Evolutionary conservation across 2,329 filamentous ascomycete genomes (phyloP).

Genomic region (Aureobasidium sp.): DNA sequence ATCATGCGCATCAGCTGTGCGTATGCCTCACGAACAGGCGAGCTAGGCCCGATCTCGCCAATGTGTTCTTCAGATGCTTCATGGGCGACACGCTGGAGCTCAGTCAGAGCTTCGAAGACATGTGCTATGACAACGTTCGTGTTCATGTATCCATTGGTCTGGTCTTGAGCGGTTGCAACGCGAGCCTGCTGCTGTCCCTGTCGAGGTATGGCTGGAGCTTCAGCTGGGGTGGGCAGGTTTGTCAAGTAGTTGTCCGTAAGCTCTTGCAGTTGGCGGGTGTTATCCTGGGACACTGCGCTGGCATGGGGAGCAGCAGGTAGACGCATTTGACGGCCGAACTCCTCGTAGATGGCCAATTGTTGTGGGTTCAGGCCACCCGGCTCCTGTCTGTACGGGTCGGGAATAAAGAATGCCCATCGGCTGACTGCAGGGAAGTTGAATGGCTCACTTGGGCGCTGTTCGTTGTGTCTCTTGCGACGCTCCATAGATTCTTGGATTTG

Average conservation of each 20-base stretch:
- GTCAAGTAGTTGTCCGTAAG: conserved; percentile 56
- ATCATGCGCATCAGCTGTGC: conserved; percentile 48
- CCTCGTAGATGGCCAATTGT: conserved; percentile 92
- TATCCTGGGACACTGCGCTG: conserved; percentile 50
- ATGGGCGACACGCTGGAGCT: conserved; percentile 48
- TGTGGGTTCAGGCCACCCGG: conserved; percentile 78
- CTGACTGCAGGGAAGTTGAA: conserved; percentile 75
- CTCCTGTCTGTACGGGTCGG: conserved; percentile 82
- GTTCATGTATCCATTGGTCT: conserved; percentile 55
- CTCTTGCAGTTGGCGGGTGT: conserved; percentile 52
- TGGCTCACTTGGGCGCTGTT: conserved; percentile 68
- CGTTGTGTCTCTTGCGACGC: conserved; percentile 64
- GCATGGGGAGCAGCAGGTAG: conserved; percentile 39
- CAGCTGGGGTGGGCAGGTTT: conserved; percentile 54
- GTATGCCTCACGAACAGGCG: conserved; percentile 48
- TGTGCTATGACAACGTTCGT: conserved; percentile 44
- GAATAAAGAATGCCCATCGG: conserved; percentile 88
- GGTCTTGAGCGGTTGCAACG: conserved; percentile 29
- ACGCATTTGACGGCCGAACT: conserved; percentile 82
- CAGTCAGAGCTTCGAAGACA: conserved; percentile 45
- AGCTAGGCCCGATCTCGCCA: conserved; percentile 46
- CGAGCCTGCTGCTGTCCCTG: conserved; percentile 45
- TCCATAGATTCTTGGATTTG: conserved; percentile 78
- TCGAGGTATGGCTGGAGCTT: conserved; percentile 53
- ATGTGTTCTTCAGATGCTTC: conserved; percentile 51